These are phyloP conservation scores for Metschnikowia colocasiae DNA, from an alignment of 805 yeast species.

Conservation along the genomic window DNA sequence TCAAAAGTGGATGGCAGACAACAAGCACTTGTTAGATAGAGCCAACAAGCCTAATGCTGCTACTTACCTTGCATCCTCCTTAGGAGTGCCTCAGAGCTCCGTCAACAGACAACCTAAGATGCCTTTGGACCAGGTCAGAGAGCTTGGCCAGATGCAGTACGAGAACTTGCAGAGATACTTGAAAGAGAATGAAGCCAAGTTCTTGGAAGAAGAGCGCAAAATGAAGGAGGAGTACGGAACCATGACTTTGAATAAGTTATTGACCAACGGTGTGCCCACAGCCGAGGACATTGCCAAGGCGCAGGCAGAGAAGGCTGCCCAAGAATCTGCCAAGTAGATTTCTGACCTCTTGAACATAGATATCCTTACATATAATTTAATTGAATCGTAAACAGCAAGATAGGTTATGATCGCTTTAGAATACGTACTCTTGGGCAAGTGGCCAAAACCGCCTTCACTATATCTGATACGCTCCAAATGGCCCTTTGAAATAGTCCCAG, in stretches of 20 bases:
- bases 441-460: background rate
- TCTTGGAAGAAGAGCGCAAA: constrained; percentile 83
- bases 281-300: constrained; percentile 59
- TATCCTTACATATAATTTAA: background rate
- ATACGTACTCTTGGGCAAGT: background rate
- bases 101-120: constrained; percentile 55
- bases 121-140: constrained; percentile 87
- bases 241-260: constrained; percentile 77
- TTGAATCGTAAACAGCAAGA: background rate
- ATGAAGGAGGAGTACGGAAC: constrained; percentile 79
- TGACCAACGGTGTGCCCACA: constrained; percentile 76
- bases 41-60: constrained; percentile 39
- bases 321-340: constrained; percentile 8
- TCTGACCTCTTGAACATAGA: background rate
- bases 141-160: constrained; percentile 88
- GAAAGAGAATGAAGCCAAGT: constrained; percentile 56
- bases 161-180: constrained; percentile 67
- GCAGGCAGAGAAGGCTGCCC: constrained; percentile 33
- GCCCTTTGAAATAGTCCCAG: background rate
- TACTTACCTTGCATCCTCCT: constrained; percentile 54
- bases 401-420: no score
- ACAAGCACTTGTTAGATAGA: constrained; percentile 32
- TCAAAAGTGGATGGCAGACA: constrained; percentile 60
- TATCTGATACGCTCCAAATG: background rate
- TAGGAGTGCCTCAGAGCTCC: constrained; percentile 56